Evolutionary conservation across 1,284 basidiomycete species (phyloP).

Genomic region (Ganoderma sinense): DNA sequence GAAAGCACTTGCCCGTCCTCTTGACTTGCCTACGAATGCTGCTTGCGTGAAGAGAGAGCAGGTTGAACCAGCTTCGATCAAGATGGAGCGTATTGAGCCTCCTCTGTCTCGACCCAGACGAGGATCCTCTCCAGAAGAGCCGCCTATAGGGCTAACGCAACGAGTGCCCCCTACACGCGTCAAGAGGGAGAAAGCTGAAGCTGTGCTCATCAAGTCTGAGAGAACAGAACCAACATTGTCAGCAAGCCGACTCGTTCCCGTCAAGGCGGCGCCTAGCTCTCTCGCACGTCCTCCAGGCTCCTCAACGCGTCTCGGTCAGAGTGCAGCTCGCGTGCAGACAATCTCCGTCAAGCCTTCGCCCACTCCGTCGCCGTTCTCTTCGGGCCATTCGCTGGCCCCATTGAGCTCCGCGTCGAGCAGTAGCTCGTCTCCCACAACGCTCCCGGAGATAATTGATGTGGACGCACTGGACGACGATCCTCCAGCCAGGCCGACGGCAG

Average conservation of each 20-base stretch:
- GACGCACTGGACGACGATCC: conserved; percentile 4
- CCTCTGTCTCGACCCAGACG: background rate
- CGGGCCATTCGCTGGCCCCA: background rate
- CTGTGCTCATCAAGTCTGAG: conserved; percentile 1
- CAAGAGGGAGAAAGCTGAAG: background rate
- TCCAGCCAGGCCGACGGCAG: conserved; percentile 36
- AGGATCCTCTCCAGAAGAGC: background rate
- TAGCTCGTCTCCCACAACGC: background rate
- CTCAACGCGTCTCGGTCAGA: background rate
- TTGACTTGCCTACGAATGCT: background rate
- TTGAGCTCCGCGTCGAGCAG: conserved; percentile 7
- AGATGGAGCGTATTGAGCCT: background rate
- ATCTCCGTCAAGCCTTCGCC: conserved; percentile 2
- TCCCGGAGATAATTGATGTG: background rate
- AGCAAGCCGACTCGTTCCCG: background rate
- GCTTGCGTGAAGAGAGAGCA: conserved; percentile 7
- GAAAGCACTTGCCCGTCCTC: background rate
- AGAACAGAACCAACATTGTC: background rate
- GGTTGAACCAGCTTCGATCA: background rate
- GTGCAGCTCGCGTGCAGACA: background rate
- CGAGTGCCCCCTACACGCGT: conserved; percentile 1
- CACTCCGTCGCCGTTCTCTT: conserved; percentile 3
- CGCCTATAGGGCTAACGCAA: background rate
- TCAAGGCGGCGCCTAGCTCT: background rate
- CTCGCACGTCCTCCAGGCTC: conserved; percentile 1